Evolutionary conservation across 2,329 filamentous ascomycete species (phyloP).

Genomic region (Hypoxylon sp.): DNA sequence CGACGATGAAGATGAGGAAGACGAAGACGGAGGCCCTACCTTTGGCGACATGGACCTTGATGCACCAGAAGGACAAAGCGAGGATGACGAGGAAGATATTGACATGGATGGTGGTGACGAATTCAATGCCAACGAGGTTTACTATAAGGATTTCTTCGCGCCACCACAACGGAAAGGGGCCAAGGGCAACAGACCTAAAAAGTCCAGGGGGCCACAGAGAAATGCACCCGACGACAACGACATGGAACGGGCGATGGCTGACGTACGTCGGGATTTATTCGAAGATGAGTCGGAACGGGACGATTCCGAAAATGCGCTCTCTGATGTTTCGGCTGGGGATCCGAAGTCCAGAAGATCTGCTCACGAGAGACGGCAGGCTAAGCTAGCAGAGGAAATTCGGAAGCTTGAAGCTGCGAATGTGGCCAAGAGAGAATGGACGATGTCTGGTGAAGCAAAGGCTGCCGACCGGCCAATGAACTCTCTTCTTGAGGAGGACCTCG

Average conservation of each 20-base stretch:
- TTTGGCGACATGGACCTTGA: constrained; percentile 82
- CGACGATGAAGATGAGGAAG: constrained; percentile 63
- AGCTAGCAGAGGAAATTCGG: constrained; percentile 88
- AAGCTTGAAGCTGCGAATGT: constrained; percentile 89
- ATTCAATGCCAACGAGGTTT: constrained; percentile 84
- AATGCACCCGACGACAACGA: constrained; percentile 66
- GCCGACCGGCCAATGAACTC: constrained; percentile 87
- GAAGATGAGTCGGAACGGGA: constrained; percentile 75
- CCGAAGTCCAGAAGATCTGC: constrained; percentile 79
- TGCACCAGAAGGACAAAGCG: constrained; percentile 72
- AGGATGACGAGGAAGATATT: constrained; percentile 67
- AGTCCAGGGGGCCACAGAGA: constrained; percentile 51
- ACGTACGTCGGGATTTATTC: constrained; percentile 89
- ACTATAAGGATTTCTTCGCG: constrained; percentile 93
- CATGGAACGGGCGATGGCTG: constrained; percentile 82
- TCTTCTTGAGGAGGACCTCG: constrained; percentile 90
- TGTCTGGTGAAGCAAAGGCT: constrained; percentile 86
- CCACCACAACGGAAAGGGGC: constrained; percentile 77
- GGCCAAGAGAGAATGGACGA: constrained; percentile 88
- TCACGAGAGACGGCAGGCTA: constrained; percentile 86
- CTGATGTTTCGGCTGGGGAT: constrained; percentile 72
- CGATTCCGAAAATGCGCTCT: constrained; percentile 70
- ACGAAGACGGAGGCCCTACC: constrained; percentile 80
- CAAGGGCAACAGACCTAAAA: constrained; percentile 59
- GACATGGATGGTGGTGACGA: constrained; percentile 63